Conservation (phyloP, 129 eudicot genomes). For the Pulicaria dysenterica region DNA sequence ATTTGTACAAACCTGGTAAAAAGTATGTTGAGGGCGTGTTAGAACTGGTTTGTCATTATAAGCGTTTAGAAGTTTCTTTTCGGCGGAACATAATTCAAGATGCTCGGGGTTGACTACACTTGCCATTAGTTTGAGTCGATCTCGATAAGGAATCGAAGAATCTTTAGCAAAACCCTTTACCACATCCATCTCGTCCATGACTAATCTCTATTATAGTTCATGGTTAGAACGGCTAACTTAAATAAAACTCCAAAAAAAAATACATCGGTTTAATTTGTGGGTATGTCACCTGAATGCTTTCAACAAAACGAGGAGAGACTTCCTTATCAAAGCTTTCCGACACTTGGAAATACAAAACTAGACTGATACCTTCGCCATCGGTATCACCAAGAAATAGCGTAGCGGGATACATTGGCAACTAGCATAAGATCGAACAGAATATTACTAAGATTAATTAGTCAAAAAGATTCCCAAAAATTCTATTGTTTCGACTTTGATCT, state of each 20-base stretch:
- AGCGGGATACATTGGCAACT: conserved; percentile 85
- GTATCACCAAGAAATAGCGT: conserved; percentile 67
- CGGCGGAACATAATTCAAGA: conserved; percentile 72
- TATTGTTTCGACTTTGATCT: too few species aligned
- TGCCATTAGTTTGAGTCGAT: conserved; percentile 77
- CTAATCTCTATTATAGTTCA: conserved; percentile 47
- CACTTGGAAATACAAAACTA: conserved; percentile 72
- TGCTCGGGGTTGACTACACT: conserved; percentile 86
- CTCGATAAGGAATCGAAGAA: conserved; percentile 74
- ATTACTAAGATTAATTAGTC: too few species aligned
- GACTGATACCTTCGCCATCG: conserved; percentile 84
- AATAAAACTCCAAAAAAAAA: background rate
- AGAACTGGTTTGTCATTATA: conserved; percentile 83
- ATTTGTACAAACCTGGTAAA: conserved; percentile 50
- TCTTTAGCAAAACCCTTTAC: conserved; percentile 70
- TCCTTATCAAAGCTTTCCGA: conserved; percentile 67
- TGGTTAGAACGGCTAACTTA: background rate
- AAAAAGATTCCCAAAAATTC: too few species aligned
- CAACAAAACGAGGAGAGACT: conserved; percentile 50
- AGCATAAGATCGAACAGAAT: conserved; percentile 3
- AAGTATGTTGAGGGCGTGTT: conserved; percentile 85
- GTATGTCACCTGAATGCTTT: conserved; percentile 60
- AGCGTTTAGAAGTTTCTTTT: conserved; percentile 71
- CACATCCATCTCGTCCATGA: conserved; percentile 66
- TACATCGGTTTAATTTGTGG: background rate